Base-by-base conservation (phyloP, 2,329 filamentous ascomycete species). In the Dactylonectria macrodidyma region DNA sequence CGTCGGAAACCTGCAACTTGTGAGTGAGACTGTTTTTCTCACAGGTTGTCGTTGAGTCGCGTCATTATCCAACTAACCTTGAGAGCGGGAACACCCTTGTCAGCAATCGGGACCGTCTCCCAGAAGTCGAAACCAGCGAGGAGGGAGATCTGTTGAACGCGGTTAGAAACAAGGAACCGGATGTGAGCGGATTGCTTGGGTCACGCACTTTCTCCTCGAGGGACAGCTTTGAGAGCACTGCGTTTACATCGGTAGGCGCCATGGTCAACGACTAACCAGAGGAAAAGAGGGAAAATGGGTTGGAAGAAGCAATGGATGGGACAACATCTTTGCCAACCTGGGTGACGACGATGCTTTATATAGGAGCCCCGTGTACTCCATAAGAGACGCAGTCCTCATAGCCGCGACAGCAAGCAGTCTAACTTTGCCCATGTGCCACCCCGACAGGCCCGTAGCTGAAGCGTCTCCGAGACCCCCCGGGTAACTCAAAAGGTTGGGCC, bases 231-330 rank as follows among this genome's bases (percentile, higher is more conserved):
- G 48, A 24, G 19, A 51, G 19, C 6, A 51, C 19, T 12, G 48
- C 48, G 22, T 51, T 51, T 5, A 51, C 48, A 14, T 51, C 48
- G 48, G 48, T 51, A 16, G 48, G 48, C 14, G 48, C 48, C 48
- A 51, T 51, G 41, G n/a, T 44, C 14, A 44, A 44, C 14, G 41
- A 6, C 41, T 44, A n/a, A 6, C 5, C 14, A 14, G 12, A 38
- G 36, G 9, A 9, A 14, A 11, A 38, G 9, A 38, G 9, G 9
- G 12, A 38, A 38, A 44, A 44, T 14, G 5, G 16, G 16, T 44
- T 44, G 41, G 41, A n/a, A 44, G 41, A 19, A n/a, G 16, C 14
- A 44, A n/a, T 10, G 41, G 16, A 44, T 44, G 41, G n/a, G 41
- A 44, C 41, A 9, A n/a, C 16, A 44, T 44, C 14, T n/a, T 7